Conservation (phyloP, 2,329 filamentous ascomycete genomes). For the Aquanectria penicillioides region DNA sequence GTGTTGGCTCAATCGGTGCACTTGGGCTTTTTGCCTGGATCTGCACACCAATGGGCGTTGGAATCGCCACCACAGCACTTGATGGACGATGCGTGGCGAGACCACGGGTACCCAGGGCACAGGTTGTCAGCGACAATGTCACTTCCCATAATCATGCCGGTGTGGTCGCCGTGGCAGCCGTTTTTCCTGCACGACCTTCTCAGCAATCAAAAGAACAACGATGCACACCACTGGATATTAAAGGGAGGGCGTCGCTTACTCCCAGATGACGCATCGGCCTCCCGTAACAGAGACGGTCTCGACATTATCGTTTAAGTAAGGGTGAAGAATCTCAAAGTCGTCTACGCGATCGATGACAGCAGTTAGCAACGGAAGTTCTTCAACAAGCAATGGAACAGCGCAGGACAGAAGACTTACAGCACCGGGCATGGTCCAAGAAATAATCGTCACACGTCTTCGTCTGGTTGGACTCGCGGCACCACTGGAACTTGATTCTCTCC, state of each 20-base stretch:
- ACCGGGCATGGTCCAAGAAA: constrained; percentile 17
- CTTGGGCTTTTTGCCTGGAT: constrained; percentile 6
- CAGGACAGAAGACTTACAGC: constrained; percentile 17
- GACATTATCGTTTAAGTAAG: constrained; percentile 25
- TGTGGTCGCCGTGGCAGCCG: constrained; percentile 26
- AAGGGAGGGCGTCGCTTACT: constrained; percentile 5
- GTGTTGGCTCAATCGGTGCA: constrained; percentile 22
- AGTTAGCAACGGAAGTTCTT: not conserved
- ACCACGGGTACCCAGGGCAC: constrained; percentile 23
- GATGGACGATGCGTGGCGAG: constrained; percentile 8
- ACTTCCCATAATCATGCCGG: constrained; percentile 20
- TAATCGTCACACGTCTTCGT: not conserved
- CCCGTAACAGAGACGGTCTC: constrained; percentile 4
- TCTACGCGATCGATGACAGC: constrained; percentile 6
- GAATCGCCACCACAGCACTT: constrained; percentile 29
- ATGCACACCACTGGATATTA: too few species aligned
- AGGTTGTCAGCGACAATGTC: constrained; percentile 12
- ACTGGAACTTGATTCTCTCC: constrained; percentile 17
- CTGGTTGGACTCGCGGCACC: constrained; percentile 20
- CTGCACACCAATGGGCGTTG: constrained; percentile 20
- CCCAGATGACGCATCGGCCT: constrained; percentile 30
- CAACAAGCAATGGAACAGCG: not conserved
- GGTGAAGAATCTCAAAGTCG: constrained; percentile 21
- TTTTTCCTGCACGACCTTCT: constrained; percentile 18
- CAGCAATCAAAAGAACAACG: too few species aligned